Evolutionary conservation across 2,329 filamentous ascomycete species (phyloP), one percentile per base, ranked within the genome.

Genomic region (Mycosphaerelloides madeirae): DNA sequence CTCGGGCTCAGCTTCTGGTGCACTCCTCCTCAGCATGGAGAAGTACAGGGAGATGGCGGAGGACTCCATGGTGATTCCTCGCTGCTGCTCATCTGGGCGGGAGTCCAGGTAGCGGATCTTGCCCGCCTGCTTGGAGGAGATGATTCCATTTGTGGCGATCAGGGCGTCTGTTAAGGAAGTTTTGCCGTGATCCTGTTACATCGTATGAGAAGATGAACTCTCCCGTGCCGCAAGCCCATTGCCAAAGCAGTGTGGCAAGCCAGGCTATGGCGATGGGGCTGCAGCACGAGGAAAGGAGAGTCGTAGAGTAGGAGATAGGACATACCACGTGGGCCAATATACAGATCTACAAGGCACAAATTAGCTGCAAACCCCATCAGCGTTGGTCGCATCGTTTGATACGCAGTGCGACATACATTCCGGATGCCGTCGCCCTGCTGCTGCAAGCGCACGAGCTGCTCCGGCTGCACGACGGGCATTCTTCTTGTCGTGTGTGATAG

Each of bases 61-160:
- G 0, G 93, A 97, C 67, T 98, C 93, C 93, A 98, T 98, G n/a
- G 93, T 98, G 63, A 98, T 98, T 44, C 93, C 93, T 54, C 93
- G 84, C 13, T 87, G 79, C 69, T 98, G 93, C 67, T 98, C 93
- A 68, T 98, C 93, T 1, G 91, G 91, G 33, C 93, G 78, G 16
- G 93, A 97, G 70, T 98, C 93, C 47, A 98, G 81, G 63, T 97
- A 98, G 55, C 93, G 85, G 68, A 98, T 94, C 75, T 97, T 97
- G 66, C 93, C 93, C 44, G 93, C 93, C 62, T 97, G 77, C 66
- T 97, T 97, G 44, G 91, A 87, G 22, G 93, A 97, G 63, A 98
- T 98, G 72, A 98, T 97, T 72, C 93, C 93, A 78, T 98, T 98
- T 54, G 93, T 97, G 68, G 93, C 91, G 61, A 98, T 87, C 41